Base-by-base conservation (phyloP, 2,329 filamentous ascomycete species). In the Microcyclosporella mali region DNA sequence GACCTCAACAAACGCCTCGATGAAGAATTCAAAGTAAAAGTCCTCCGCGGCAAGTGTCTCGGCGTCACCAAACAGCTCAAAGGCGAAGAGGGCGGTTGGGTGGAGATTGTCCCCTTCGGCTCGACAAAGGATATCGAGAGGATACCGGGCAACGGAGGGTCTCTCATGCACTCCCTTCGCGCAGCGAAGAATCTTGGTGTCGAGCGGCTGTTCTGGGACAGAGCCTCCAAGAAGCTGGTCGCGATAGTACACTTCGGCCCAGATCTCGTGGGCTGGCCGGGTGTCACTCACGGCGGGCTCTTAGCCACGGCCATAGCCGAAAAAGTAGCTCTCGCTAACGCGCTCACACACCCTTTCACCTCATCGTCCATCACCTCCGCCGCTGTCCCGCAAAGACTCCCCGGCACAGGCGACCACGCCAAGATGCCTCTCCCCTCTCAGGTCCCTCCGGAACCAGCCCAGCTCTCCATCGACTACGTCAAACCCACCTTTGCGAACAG, bases 241-340 rank as follows among this genome's bases (percentile, higher is more conserved):
- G 75, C 72, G 37, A 71, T 88, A n/a, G 68, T 88, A 3, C 84
- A 74, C 69, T 73, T 88, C 41, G 85, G 85, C 6, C 62, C 70
- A n/a, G 76, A 70, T 1, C 59, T 83, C 15, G 70, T 74, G 36
- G 84, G 85, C 3, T 89, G 83, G 82, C 84, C 84, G 1, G 74
- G 76, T 10, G 70, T 85, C 31, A 78, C 80, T 39, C 85, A 90
- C 66, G 85, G 85, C 42, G 85, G 85, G 11, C 70, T 74, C 6
- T 71, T 85, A 37, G 82, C 81, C 6, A 87, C 81, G 1, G 62
- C 85, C 3, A 65, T 88, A 29, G 78, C 85, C 60, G 85, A 88
- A 67, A 76, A 74, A 39, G 70, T 86, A 48, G 79, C 79, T n/a
- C 71, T 82, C 33, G 80, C 78, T 73, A 77, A 55, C 65, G 82